Percentiles rank a stretch among this genome's conserved stretches.
Evolutionary conservation across 345 rosid genomes (phyloP).

Genomic region (Pistacia vera): DNA sequence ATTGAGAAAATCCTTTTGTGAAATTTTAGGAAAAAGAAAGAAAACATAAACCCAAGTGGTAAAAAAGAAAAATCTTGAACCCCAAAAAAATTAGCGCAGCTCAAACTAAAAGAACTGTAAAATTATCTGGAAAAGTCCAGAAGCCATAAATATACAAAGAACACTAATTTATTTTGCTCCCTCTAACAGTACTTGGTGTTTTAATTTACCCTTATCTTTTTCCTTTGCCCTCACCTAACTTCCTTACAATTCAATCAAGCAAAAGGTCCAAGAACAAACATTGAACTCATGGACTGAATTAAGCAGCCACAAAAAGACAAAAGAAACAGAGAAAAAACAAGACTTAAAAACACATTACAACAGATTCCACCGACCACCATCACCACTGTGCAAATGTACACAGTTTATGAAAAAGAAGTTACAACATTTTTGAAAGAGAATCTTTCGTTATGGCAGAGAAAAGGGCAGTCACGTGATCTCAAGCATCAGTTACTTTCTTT

Average conservation of each 20-base stretch:
- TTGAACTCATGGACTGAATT: neutral
- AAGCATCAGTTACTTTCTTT: slow-evolving; percentile 29
- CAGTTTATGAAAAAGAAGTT: neutral
- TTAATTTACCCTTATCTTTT: slow-evolving; percentile 7
- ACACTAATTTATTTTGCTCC: slow-evolving; percentile 32
- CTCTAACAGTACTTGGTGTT: slow-evolving; percentile 10
- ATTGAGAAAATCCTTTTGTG: slow-evolving; percentile 10
- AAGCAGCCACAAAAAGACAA: slow-evolving; percentile 25
- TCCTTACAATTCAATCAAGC: slow-evolving; percentile 25
- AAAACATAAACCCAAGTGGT: slow-evolving; percentile 18
- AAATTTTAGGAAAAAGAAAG: slow-evolving; percentile 16
- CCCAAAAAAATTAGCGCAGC: slow-evolving; percentile 20
- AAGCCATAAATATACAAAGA: slow-evolving; percentile 40
- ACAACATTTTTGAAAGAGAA: slow-evolving; percentile 13
- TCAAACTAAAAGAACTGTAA: slow-evolving; percentile 21
- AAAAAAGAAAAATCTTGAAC: neutral
- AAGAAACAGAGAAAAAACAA: slow-evolving; percentile 12
- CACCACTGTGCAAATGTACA: neutral
- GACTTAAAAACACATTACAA: neutral
- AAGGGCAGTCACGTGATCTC: slow-evolving; percentile 46
- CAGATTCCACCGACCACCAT: too few species aligned
- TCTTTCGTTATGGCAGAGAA: slow-evolving; percentile 20
- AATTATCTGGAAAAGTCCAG: slow-evolving; percentile 14
- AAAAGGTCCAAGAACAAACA: slow-evolving; percentile 4
- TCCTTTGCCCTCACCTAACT: slow-evolving; percentile 14